A percentile compares a stretch with the other conserved stretches of the same genome.
phyloP scores from a whole-genome alignment of 352 stramenopile species.

The Phytophthora citricola region DNA sequence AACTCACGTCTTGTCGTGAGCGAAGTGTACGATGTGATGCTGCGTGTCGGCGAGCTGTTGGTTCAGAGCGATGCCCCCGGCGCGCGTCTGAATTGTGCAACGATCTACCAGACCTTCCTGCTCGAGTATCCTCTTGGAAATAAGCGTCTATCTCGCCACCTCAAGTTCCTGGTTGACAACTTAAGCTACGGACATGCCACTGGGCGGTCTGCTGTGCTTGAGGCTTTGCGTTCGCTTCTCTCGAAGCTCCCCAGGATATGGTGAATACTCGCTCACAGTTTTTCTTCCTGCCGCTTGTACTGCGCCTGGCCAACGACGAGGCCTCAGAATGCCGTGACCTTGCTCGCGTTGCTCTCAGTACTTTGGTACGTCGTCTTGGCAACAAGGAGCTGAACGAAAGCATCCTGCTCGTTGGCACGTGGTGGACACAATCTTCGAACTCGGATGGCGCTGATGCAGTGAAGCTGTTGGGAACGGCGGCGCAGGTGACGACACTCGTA shows the following conservation, averaged over 20 bases:
- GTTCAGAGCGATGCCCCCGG: constrained; percentile 93
- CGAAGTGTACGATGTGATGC: constrained; percentile 97
- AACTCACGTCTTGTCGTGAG: constrained; percentile 91
- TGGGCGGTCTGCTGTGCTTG: constrained; percentile 91
- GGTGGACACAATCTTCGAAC: constrained; percentile 69
- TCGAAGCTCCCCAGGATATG: constrained; percentile 91
- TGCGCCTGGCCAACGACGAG: constrained; percentile 97
- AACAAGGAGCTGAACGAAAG: constrained; percentile 92
- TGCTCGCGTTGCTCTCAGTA: constrained; percentile 80
- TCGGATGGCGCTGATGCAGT: constrained; percentile 44
- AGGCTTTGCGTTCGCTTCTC: constrained; percentile 89
- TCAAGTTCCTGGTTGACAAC: constrained; percentile 96
- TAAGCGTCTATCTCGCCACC: constrained; percentile 93
- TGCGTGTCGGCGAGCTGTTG: constrained; percentile 93
- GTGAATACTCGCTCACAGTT: constrained; percentile 94
- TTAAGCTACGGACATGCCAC: constrained; percentile 96
- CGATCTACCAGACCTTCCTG: constrained; percentile 92
- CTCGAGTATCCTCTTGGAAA: constrained; percentile 95
- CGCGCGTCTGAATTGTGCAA: constrained; percentile 82
- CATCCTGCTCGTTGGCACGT: constrained; percentile 88
- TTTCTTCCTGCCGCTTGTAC: constrained; percentile 96
- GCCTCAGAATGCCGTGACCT: constrained; percentile 88
- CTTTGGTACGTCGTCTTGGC: constrained; percentile 89
- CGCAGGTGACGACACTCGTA: constrained; percentile 79
- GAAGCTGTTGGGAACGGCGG: constrained; percentile 73